These are phyloP conservation scores for Trichophyton rubrum DNA, from an alignment of 2,329 filamentous ascomycete species.

Conservation along the genomic window DNA sequence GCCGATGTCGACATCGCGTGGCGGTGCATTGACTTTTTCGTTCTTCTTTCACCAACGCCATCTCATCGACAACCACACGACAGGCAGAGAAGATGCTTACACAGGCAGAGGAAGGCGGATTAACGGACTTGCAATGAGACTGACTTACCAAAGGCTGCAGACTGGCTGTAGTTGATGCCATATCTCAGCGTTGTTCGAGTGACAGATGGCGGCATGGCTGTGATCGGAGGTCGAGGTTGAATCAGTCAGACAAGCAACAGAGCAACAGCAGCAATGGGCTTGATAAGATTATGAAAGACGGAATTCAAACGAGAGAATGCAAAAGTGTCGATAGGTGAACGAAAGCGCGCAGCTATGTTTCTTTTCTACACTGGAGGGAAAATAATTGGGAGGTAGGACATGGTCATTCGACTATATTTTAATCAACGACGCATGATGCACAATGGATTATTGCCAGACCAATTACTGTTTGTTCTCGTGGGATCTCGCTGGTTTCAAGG, in stretches of 20 bases:
- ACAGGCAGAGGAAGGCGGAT: background rate
- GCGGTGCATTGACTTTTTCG: background rate
- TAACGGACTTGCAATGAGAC: background rate
- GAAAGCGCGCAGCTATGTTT: background rate
- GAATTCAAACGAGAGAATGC: background rate
- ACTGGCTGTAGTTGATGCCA: slow-evolving; percentile 2
- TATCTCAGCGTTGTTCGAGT: background rate
- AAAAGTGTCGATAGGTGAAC: background rate
- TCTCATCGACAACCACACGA: background rate
- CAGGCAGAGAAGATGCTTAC: background rate
- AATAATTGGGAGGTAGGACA: background rate
- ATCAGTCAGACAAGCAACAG: background rate
- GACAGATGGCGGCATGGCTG: background rate
- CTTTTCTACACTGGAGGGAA: background rate
- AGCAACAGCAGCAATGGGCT: background rate
- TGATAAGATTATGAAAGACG: background rate
- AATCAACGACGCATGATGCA: background rate
- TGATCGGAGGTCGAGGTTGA: background rate
- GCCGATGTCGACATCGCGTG: slow-evolving; percentile 4
- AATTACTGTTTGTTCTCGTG: background rate
- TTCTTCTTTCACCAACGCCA: background rate
- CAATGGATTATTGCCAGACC: background rate
- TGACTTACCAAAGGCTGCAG: background rate
- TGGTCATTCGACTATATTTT: slow-evolving; percentile 1
- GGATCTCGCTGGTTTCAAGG: background rate